Evolutionary conservation across 257 asterid genomes (phyloP).

Genomic region (Solanum habrochaites): DNA sequence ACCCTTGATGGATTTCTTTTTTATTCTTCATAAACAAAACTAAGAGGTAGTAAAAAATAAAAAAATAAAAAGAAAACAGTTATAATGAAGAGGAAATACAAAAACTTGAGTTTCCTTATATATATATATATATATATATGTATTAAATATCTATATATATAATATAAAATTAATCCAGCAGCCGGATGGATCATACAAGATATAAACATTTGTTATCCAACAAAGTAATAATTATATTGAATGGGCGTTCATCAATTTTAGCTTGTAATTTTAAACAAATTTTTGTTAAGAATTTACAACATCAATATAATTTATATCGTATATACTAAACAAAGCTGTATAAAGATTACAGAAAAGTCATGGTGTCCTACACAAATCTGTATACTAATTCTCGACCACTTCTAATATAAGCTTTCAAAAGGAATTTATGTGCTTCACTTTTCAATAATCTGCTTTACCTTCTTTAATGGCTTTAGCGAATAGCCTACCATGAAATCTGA

Average conservation of each 20-base stretch:
- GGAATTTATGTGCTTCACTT: conserved; percentile 54
- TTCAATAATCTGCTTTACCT: conserved; percentile 62
- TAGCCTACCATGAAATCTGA: no score
- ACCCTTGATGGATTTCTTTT: no score
- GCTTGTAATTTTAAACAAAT: not conserved
- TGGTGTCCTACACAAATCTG: not conserved
- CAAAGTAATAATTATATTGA: no score
- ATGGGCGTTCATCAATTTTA: not conserved
- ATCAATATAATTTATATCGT: not conserved
- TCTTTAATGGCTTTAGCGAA: conserved; percentile 47
- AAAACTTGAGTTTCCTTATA: no score
- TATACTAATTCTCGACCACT: not conserved
- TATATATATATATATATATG: no score
- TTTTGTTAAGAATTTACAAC: not conserved
- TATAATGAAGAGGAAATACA: no score
- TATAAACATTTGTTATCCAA: not conserved
- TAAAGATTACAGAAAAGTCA: not conserved
- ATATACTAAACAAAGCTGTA: not conserved
- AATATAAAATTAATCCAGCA: no score
- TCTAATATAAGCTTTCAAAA: conserved; percentile 17
- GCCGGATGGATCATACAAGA: no score
- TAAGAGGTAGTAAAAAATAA: no score
- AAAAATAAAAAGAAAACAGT: no score
- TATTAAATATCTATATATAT: no score
- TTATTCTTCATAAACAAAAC: no score